A percentile compares a stretch with the other conserved stretches of the same genome.
Conservation (phyloP, 2,329 filamentous ascomycete species). For the Elsinoe arachidis region DNA sequence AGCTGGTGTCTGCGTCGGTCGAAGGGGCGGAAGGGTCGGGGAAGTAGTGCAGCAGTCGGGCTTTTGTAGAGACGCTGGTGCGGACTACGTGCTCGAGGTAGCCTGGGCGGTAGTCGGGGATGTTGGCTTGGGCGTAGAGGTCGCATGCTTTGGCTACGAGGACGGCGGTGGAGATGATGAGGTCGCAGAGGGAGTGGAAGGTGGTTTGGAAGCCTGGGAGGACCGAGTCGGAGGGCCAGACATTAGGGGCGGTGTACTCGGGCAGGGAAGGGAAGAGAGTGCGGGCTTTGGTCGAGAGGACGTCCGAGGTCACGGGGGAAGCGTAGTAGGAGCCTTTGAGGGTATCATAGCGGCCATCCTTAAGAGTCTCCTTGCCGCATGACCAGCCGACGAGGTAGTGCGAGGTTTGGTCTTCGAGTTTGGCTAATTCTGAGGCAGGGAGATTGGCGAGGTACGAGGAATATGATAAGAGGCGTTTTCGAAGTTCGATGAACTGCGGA, state of each 20-base stretch:
- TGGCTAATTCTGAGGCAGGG: slow-evolving; percentile 55
- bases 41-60: slow-evolving; percentile 86
- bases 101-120: slow-evolving; percentile 63
- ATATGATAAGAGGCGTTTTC: slow-evolving; percentile 70
- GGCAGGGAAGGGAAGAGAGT: slow-evolving; percentile 59
- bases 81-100: slow-evolving; percentile 84
- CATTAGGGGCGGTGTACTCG: slow-evolving; percentile 81
- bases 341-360: slow-evolving; percentile 68
- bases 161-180: slow-evolving; percentile 84
- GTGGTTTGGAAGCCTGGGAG: slow-evolving; percentile 68
- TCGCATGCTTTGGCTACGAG: slow-evolving; percentile 89
- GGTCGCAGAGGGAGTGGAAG: slow-evolving; percentile 64
- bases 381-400: slow-evolving; percentile 67
- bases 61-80: slow-evolving; percentile 81
- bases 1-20: slow-evolving; percentile 12
- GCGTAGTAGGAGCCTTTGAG: slow-evolving; percentile 79
- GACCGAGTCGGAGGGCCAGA: slow-evolving; percentile 56
- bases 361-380: slow-evolving; percentile 70
- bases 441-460: slow-evolving; percentile 83
- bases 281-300: slow-evolving; percentile 49
- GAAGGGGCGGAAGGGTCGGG: slow-evolving; percentile 38
- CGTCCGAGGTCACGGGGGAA: slow-evolving; percentile 53
- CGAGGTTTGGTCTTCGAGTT: slow-evolving; percentile 42
- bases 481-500: slow-evolving; percentile 58
- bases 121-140: slow-evolving; percentile 69